Base-by-base conservation (phyloP, 1,284 basidiomycete genomes). In the Rhodotorula sp. region DNA sequence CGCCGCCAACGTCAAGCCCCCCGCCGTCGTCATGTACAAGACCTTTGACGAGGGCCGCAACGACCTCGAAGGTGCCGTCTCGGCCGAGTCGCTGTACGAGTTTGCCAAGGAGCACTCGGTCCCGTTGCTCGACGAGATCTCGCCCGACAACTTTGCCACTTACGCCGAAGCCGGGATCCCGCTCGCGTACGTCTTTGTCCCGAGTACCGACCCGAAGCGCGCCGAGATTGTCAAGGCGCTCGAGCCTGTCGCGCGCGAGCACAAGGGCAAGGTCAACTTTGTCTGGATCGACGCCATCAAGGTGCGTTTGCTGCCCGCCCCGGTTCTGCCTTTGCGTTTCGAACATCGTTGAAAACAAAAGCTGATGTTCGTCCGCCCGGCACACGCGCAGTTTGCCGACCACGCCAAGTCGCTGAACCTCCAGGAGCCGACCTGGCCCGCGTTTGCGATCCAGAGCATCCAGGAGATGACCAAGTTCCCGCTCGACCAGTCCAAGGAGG, bases 261-360 rank as follows among this genome's bases (percentile, higher is more conserved):
- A 87, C 86, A 93, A 92, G 83, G 87, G 88, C 79, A 90, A 92
- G 83, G 79, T 98, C 80, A 98, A 97, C 89, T 95, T 99, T 83
- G 95, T 99, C 76, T 97, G 90, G 90, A 99, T 99, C 79, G 97
- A 99, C 81, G 94, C 92, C 31, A 84, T 90, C 84, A 94, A 93
- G 73, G 73, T 76, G 55, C 47, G 74, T 34, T 28, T 19, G 45
- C 21, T 5, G 12, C 7, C 6, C 23, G 15, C 48, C 7, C 2
- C 50, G 10, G 23, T 28, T 4, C n/a, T 34, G 34, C 34, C 6
- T 34, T 34, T 6, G 6, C n/a, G 34, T 34, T 34, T 34, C 34
- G 34, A n/a, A n/a, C 34, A 34, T 3, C 4, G 6, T 34, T 6
- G 34, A 34, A 34, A 34, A 34, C 34, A 34, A 34, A 34, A 34